Evolutionary conservation across 2,329 filamentous ascomycete genomes (phyloP), one percentile per base, ranked within the genome.

Genomic region (Ceratocystis alfenasii): DNA sequence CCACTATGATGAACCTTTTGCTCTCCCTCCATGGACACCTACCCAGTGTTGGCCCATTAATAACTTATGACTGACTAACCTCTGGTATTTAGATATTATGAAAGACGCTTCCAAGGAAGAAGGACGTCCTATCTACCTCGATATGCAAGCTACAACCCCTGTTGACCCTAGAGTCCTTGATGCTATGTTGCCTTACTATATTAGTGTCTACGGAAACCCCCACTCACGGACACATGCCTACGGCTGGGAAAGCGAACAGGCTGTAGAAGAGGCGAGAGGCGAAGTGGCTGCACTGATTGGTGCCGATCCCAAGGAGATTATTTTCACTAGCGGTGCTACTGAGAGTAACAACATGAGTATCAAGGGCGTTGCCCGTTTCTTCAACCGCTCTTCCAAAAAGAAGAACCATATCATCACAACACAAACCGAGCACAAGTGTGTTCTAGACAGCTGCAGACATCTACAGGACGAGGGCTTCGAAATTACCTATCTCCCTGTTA

Each of bases 291-390:
- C 81, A 48, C 82, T 99, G 65, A 94, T 99, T 70, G 93, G 93
- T 30, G 94, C 94, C 33, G 91, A 99, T 74, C 80, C 94, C 5
- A 99, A 99, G 77, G 94, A 99, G 75, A 97, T 99, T 70, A 95
- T 99, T 72, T 97, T 99, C 78, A 99, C 94, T 5, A 96, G 92
- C 72, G 94, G 94, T 65, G 94, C 94, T 17, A 99, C 94, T 0
- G 94, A 99, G 79, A 96, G 91, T 74, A 99, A 99, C 78, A 99
- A 99, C 73, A 99, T 99, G 94, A 96, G 91, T 76, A 90, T 99
- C 79, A 99, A 99, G 79, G 94, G 94, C 69, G 93, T 99, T 7
- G 92, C 94, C 22, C 84, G 93, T 69, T 99, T 99, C 78, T 96
- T 96, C 74, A 91, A 90, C 70, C 85, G 90, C 67, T 86, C 85